A percentile compares a stretch with the other conserved stretches of the same genome.
These are phyloP conservation scores for Fusarium scirpi DNA, from an alignment of 2,329 filamentous ascomycete species.

Conservation along the genomic window DNA sequence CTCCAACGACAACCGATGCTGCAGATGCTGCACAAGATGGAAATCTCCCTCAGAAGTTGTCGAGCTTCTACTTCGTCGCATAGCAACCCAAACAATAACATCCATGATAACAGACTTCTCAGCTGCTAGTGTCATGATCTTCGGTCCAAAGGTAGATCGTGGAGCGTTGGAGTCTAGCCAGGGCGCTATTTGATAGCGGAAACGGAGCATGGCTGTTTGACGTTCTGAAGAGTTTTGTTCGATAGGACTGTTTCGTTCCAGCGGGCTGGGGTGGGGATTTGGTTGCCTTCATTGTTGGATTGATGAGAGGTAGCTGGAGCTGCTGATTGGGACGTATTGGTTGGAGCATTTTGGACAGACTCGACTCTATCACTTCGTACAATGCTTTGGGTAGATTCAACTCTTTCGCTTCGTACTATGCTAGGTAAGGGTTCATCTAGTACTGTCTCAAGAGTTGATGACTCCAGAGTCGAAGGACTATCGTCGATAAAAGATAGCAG, in stretches of 20 bases:
- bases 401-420: background rate
- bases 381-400: background rate
- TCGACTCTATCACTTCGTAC: background rate
- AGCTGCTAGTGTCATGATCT: conserved; percentile 15
- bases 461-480: conserved; percentile 1
- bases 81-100: conserved; percentile 17
- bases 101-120: conserved; percentile 22
- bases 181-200: conserved; percentile 28
- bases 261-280: conserved; percentile 16
- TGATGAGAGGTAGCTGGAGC: background rate
- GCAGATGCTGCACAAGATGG: conserved; percentile 14
- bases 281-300: conserved; percentile 11
- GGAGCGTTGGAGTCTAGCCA: conserved; percentile 35
- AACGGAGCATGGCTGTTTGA: conserved; percentile 34
- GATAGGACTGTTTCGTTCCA: conserved; percentile 30
- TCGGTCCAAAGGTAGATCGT: conserved; percentile 8
- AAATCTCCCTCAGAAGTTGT: background rate
- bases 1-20: conserved; percentile 7
- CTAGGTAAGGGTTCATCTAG: background rate
- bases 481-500: conserved; percentile 13
- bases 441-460: background rate
- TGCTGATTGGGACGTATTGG: background rate
- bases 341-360: background rate
- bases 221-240: conserved; percentile 28
- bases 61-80: conserved; percentile 5